These are phyloP conservation scores for Pseudogymnoascus sp. DNA, from an alignment of 2,329 filamentous ascomycete genomes.

Conservation along the genomic window DNA sequence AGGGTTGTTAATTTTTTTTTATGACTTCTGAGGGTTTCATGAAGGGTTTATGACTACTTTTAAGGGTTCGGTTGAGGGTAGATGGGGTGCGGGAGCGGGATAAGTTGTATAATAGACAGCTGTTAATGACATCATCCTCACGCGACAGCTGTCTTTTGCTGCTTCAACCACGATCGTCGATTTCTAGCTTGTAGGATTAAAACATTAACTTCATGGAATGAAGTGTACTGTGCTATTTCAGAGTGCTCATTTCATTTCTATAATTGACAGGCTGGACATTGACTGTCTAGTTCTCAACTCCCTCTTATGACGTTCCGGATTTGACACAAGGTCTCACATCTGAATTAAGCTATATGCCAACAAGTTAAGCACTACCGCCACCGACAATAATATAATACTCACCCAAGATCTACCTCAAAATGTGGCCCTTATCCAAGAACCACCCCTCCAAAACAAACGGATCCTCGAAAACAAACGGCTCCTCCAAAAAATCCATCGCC, in stretches of 20 bases:
- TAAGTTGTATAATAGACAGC: neutral
- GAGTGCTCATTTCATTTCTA: neutral
- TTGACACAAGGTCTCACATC: neutral
- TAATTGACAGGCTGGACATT: neutral
- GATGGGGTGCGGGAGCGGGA: neutral
- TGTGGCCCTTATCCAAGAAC: neutral
- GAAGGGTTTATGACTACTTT: neutral
- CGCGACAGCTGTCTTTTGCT: neutral
- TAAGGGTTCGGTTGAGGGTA: neutral
- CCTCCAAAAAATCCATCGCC: neutral
- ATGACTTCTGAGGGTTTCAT: neutral
- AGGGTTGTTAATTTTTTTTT: neutral
- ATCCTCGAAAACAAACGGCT: neutral
- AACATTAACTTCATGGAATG: neutral
- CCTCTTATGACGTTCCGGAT: neutral
- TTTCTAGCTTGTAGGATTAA: neutral
- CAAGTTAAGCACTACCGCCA: neutral
- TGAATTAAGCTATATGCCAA: neutral
- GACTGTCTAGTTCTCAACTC: neutral
- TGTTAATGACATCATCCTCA: conserved; percentile 1
- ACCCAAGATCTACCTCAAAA: neutral
- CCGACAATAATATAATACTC: neutral
- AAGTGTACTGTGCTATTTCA: neutral
- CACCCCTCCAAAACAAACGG: neutral
- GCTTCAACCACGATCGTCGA: neutral